Evolutionary conservation across 75 land plant genomes (phyloP).

Genomic region (Selaginella tamariscina): DNA sequence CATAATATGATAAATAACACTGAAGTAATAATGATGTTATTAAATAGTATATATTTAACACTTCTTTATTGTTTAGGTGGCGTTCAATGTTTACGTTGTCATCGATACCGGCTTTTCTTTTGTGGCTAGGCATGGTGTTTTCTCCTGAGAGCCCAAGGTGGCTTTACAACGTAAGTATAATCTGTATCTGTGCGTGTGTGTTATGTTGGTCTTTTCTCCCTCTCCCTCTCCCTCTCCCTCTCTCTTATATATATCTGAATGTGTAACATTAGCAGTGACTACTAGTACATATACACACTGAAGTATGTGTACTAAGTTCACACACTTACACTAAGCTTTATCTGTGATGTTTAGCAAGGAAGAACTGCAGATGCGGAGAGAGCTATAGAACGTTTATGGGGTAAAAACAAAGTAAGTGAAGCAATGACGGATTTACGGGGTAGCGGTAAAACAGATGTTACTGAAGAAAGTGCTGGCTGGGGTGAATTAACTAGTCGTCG

Average conservation of each 20-base stretch:
- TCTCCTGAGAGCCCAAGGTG: constrained; percentile 96
- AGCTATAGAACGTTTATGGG: constrained; percentile 59
- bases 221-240: no score
- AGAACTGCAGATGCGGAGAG: constrained; percentile 62
- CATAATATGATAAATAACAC: not conserved
- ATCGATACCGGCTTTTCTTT: constrained; percentile 58
- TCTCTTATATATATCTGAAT: not conserved
- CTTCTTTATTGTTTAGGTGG: constrained; percentile 50
- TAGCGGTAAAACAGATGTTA: constrained; percentile 42
- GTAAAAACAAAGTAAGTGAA: constrained; percentile 63
- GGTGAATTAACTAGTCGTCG: constrained; percentile 81
- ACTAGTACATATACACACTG: no score
- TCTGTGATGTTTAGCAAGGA: constrained; percentile 56
- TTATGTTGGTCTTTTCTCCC: constrained; percentile 5
- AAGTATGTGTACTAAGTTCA: no score
- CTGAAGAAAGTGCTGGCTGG: constrained; percentile 68
- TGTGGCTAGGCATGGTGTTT: constrained; percentile 90
- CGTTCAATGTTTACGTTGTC: constrained; percentile 81
- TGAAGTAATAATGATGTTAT: not conserved
- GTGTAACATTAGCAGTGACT: no score
- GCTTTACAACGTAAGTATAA: constrained; percentile 70
- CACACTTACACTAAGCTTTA: not conserved
- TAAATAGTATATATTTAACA: no score
- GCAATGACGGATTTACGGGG: constrained; percentile 60
- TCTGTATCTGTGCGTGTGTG: not conserved